These are phyloP conservation scores for Pseudonitzschia multistriata DNA, from an alignment of 108 stramenopile genomes.

Conservation along the genomic window DNA sequence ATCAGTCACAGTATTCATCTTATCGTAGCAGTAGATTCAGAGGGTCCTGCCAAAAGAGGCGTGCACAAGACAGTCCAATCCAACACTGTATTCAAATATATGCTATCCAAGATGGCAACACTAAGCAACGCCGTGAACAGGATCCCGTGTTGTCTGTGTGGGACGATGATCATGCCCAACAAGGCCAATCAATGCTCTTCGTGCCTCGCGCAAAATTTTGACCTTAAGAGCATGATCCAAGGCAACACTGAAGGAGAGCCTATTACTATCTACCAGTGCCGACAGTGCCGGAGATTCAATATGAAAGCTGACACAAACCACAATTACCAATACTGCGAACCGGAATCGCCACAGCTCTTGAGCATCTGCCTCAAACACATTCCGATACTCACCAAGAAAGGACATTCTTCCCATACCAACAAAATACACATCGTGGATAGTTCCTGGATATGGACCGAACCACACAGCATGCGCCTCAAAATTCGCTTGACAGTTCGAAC, in stretches of 20 bases:
- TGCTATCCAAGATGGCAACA: background rate
- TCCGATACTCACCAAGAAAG: slow-evolving; percentile 57
- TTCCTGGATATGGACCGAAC: slow-evolving; percentile 97
- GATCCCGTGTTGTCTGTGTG: slow-evolving; percentile 79
- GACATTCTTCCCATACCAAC: slow-evolving; percentile 29
- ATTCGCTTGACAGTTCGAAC: slow-evolving; percentile 90
- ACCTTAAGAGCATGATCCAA: slow-evolving; percentile 54
- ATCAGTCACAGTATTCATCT: too few species aligned
- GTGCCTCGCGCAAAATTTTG: slow-evolving; percentile 65
- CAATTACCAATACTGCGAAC: slow-evolving; percentile 60
- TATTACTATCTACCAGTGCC: slow-evolving; percentile 77
- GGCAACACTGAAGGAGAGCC: slow-evolving; percentile 36
- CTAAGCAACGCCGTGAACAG: slow-evolving; percentile 31
- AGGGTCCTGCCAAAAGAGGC: too few species aligned
- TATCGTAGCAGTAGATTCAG: too few species aligned
- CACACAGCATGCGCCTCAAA: slow-evolving; percentile 92
- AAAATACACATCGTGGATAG: slow-evolving; percentile 81
- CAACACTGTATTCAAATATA: background rate
- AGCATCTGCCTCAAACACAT: slow-evolving; percentile 91
- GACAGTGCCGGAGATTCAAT: slow-evolving; percentile 83
- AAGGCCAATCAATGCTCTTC: slow-evolving; percentile 80
- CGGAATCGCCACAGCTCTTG: slow-evolving; percentile 92
- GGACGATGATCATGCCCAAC: slow-evolving; percentile 77
- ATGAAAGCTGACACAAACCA: slow-evolving; percentile 23
- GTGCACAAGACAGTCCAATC: too few species aligned